These are phyloP conservation scores for Strobilomyces dryophilus DNA, from an alignment of 768 basidiomycete species.

Conservation along the genomic window DNA sequence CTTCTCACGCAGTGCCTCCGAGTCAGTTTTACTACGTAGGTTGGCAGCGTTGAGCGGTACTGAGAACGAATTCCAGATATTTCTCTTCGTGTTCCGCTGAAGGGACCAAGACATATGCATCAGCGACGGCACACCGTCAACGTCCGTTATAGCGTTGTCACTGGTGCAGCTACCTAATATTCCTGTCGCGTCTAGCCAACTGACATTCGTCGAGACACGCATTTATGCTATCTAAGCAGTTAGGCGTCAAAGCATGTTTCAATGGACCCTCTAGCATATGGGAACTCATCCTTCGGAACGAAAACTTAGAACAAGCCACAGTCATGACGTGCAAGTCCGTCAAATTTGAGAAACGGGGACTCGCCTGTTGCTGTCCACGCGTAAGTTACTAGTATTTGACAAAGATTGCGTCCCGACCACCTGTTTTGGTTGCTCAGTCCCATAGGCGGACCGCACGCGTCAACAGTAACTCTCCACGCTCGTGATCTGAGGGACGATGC, in stretches of 20 bases:
- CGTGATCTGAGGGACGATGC: slow-evolving; percentile 31
- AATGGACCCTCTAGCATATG: slow-evolving; percentile 60
- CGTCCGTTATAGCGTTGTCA: slow-evolving; percentile 11
- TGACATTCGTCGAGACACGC: slow-evolving; percentile 41
- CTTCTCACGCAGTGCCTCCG: no score
- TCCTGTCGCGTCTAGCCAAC: slow-evolving; percentile 50
- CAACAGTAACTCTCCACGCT: slow-evolving; percentile 48
- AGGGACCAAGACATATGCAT: slow-evolving; percentile 11
- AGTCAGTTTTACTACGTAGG: no score
- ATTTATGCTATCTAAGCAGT: slow-evolving; percentile 52
- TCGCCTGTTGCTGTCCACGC: slow-evolving; percentile 60
- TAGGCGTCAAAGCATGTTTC: slow-evolving; percentile 57
- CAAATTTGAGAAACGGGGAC: slow-evolving; percentile 37
- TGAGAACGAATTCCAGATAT: no score
- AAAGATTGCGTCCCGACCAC: slow-evolving; percentile 15
- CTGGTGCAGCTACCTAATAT: slow-evolving; percentile 1
- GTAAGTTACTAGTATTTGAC: slow-evolving; percentile 33
- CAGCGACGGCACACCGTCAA: slow-evolving; percentile 6
- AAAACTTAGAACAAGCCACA: slow-evolving; percentile 2
- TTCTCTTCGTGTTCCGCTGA: slow-evolving; percentile 54
- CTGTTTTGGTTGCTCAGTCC: slow-evolving; percentile 54
- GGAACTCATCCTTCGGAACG: slow-evolving; percentile 36
- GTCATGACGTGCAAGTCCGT: slow-evolving; percentile 18
- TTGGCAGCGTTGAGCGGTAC: no score
- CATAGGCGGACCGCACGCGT: slow-evolving; percentile 57